Base-by-base conservation (phyloP, 495 filamentous ascomycete genomes). In the Aspergillus saccharolyticus region DNA sequence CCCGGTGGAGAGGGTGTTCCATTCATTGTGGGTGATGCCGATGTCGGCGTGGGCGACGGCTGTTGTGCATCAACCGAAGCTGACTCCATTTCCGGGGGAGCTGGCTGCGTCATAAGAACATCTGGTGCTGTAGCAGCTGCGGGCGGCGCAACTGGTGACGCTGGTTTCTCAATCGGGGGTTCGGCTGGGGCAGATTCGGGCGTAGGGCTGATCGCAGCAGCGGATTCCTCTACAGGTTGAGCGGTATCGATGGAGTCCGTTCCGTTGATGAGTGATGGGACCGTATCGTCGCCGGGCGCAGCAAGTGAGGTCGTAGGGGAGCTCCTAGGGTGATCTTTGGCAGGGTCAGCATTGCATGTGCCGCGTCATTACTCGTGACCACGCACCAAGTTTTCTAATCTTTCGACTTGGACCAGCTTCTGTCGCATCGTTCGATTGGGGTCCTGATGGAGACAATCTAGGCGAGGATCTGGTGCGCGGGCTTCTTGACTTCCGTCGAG, bases 351-450 rank as follows among this genome's bases (percentile, higher is more conserved):
- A 39, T 24, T 18, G 17, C 17, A 45, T 4, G 47, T 14, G 2
- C 7, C 21, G 44, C 49, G 25, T 47, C 2, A 12, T 14, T n/a
- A 46, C 21, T 18, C 9, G 5, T 1, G n/a, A 16, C 19, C 2
- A 64, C 69, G n/a, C 24, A 72, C 70, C 62, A 22, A 72, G 60
- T 56, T 59, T 70, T 42, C 66, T 64, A 52, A 67, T 59, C 58
- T 72, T 72, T 21, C 49, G 63, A 52, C 59, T 62, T 9, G 61
- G 67, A 15, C 54, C 62, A 12, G 60, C 42, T 9, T 65, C 62
- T 10, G 54, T 47, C 12, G 56, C 55, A 17, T 66, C 62, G 18
- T 65, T 57, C 8, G 60, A 47, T 2, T 59, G 57, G 18, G 61
- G 63, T 39, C 67, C 63, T 22, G 67, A 66, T 15, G 61, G 59